Conservation (phyloP, 164 flowering plant species). For the Vitis labrusca region DNA sequence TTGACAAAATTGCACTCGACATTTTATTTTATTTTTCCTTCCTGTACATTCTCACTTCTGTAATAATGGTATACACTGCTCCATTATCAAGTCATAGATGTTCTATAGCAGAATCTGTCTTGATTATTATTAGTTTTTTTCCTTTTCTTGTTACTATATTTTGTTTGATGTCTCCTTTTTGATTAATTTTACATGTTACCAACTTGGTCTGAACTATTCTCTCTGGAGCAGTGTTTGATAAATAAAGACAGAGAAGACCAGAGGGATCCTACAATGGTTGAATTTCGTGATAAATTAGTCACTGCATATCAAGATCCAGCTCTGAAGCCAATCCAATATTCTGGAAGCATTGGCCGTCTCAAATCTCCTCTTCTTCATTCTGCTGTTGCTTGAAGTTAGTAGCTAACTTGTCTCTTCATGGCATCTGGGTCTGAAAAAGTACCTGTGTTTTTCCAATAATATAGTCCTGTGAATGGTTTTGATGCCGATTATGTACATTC, state of each 20-base stretch:
- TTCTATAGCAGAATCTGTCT: too few species aligned
- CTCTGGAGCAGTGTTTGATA: slow-evolving; percentile 36
- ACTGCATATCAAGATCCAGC: slow-evolving; percentile 50
- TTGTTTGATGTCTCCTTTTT: neutral
- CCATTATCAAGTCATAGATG: too few species aligned
- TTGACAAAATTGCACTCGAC: too few species aligned
- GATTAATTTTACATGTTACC: neutral
- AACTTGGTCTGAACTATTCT: neutral
- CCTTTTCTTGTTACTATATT: neutral
- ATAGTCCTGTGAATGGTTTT: neutral
- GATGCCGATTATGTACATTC: neutral
- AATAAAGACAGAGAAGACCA: slow-evolving; percentile 46
- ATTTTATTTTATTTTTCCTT: too few species aligned
- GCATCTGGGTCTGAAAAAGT: neutral
- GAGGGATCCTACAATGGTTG: slow-evolving; percentile 33
- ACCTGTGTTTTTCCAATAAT: neutral
- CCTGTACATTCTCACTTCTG: too few species aligned
- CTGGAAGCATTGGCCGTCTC: slow-evolving; percentile 21
- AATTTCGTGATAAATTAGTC: slow-evolving; percentile 27
- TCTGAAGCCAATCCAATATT: slow-evolving; percentile 24
- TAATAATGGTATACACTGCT: too few species aligned
- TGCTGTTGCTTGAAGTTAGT: slow-evolving; percentile 13
- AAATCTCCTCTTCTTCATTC: slow-evolving; percentile 35
- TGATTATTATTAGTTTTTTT: too few species aligned
- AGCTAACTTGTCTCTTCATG: neutral